Base-by-base conservation (phyloP, 1,284 basidiomycete genomes). In the Pseudomicrostroma phylloplanum region DNA sequence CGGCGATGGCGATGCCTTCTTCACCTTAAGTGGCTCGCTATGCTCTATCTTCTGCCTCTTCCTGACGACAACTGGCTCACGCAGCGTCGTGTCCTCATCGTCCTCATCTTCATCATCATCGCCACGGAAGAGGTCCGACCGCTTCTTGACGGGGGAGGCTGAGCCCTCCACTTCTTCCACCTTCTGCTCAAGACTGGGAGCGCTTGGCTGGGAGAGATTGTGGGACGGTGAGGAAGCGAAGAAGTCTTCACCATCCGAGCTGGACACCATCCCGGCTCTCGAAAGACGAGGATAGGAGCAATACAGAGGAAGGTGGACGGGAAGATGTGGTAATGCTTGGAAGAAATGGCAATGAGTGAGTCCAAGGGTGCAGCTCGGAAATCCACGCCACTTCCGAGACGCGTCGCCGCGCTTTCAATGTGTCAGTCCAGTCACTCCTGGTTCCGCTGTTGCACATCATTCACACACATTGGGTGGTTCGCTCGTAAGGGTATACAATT, bases 181-280 rank as follows among this genome's bases (percentile, higher is more conserved):
- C 30, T 36, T 36, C 3, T 36, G 30, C 30, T 36, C 30, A 4
- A 36, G 30, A 36, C 30, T 36, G 19, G 23, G 46, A 13, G 13
- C 26, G 12, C 53, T 17, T 11, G 55, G 13, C n/a, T 40, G 41
- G 26, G 57, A n/a, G 39, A 26, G 9, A 23, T 55, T n/a, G 1
- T 61, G 43, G 9, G 62, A 30, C 3, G 62, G 62, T 13, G 58
- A 61, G 39, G 62, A 63, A 12, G 48, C 25, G 53, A 63, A 62
- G 59, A 63, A 63, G 40, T 63, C 57, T 9, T 56, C 55, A 21
- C 51, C 62, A n/a, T 60, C 59, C 46, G 46, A 48, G 46, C 46
- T 48, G 46, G 46, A n/a, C 3, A 23, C 46, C 46, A 48, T 48
- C 7, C 23, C 46, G 3, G 23, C 46, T 23, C 4, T 3, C 17